Percentiles rank a stretch among this genome's conserved stretches.
These are phyloP conservation scores for Malus hybrid DNA, from an alignment of 331 rosid genomes.

Conservation along the genomic window DNA sequence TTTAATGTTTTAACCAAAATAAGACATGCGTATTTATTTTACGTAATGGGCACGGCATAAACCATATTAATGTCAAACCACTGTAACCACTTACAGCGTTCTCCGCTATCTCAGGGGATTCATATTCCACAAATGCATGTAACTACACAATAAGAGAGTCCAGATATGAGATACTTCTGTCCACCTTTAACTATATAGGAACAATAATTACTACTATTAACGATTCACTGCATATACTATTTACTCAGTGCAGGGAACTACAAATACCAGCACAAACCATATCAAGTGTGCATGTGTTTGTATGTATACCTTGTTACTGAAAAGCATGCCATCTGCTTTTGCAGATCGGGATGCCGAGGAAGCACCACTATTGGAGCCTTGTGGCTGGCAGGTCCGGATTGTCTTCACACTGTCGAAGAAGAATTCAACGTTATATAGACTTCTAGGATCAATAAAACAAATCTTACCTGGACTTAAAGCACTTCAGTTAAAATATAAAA, in stretches of 20 bases:
- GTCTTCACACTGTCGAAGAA: constrained; percentile 73
- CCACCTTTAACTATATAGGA: not conserved
- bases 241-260: no score
- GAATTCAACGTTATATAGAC: not conserved
- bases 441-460: constrained; percentile 2
- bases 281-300: not conserved
- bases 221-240: no score
- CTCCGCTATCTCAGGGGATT: constrained; percentile 88
- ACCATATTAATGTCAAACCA: not conserved
- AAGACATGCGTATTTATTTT: not conserved
- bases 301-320: constrained; percentile 64
- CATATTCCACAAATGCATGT: constrained; percentile 98
- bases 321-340: constrained; percentile 68
- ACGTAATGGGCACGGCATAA: not conserved
- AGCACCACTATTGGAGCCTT: constrained; percentile 55
- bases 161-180: constrained; percentile 15
- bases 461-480: not conserved
- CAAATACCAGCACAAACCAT: not conserved
- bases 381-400: constrained; percentile 97
- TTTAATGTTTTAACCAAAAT: not conserved
- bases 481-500: not conserved
- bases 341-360: constrained; percentile 64
- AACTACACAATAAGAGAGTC: constrained; percentile 38
- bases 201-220: not conserved
- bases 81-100: constrained; percentile 68